These are phyloP conservation scores for Candida sphagnicola DNA, from an alignment of 805 yeast species.

Conservation along the genomic window DNA sequence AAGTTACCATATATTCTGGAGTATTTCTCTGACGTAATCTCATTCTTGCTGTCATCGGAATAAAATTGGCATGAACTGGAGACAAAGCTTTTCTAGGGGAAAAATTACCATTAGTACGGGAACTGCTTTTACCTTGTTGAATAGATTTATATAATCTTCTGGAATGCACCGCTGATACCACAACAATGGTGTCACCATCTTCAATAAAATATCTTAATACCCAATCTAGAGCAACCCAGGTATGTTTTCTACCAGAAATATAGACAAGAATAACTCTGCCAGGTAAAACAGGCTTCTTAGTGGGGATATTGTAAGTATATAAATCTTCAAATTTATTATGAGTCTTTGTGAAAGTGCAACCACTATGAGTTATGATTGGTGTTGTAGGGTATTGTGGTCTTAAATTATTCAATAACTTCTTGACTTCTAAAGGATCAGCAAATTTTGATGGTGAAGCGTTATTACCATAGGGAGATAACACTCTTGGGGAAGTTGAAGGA, in stretches of 20 bases:
- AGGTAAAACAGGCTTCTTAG: slow-evolving; percentile 40
- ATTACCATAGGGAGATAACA: slow-evolving; percentile 16
- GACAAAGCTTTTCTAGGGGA: slow-evolving; percentile 12
- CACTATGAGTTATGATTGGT: slow-evolving; percentile 38
- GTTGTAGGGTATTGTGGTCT: slow-evolving; percentile 29
- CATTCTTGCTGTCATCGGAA: slow-evolving; percentile 21
- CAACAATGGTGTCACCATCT: slow-evolving; percentile 64
- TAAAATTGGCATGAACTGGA: slow-evolving; percentile 3
- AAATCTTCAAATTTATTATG: slow-evolving; percentile 47
- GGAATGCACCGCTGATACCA: slow-evolving; percentile 49
- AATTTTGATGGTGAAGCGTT: slow-evolving; percentile 14
- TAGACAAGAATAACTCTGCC: slow-evolving; percentile 58
- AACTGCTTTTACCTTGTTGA: slow-evolving; percentile 8
- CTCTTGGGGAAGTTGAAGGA: slow-evolving; percentile 9
- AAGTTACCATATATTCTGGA: slow-evolving; percentile 44
- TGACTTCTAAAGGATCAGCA: slow-evolving; percentile 4
- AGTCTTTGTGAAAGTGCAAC: slow-evolving; percentile 42
- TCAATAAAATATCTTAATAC: slow-evolving; percentile 49
- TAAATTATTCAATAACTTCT: slow-evolving; percentile 1
- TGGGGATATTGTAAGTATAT: slow-evolving; percentile 34
- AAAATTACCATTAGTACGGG: slow-evolving; percentile 2
- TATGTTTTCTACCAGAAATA: slow-evolving; percentile 66
- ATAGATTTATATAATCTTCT: slow-evolving; percentile 5
- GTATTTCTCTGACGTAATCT: slow-evolving; percentile 37
- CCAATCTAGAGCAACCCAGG: slow-evolving; percentile 84